Percentiles rank a stretch among this genome's conserved stretches.
Conservation (phyloP, 2,329 filamentous ascomycete species). For the Fusarium neocosmosporiellum region DNA sequence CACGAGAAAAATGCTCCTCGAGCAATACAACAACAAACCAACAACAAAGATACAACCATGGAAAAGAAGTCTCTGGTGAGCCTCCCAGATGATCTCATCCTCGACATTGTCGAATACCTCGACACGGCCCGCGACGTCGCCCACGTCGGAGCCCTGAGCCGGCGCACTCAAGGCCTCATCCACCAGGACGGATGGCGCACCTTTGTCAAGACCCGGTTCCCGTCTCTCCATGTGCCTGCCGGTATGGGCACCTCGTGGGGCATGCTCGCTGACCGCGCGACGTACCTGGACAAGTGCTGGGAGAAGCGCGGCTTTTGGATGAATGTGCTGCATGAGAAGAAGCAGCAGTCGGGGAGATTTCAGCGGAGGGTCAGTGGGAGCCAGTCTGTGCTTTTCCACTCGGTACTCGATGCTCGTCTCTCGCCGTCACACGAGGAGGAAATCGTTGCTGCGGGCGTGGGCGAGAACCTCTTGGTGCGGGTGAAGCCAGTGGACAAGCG, state of each 20-base stretch:
- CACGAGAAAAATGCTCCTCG: slow-evolving; percentile 20
- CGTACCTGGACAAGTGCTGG: slow-evolving; percentile 65
- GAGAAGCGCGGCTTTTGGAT: slow-evolving; percentile 59
- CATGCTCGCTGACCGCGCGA: slow-evolving; percentile 57
- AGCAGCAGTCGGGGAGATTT: slow-evolving; percentile 20
- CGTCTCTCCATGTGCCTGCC: slow-evolving; percentile 51
- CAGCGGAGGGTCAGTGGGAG: slow-evolving; percentile 31
- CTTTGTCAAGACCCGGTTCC: slow-evolving; percentile 60
- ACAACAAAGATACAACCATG: slow-evolving; percentile 34
- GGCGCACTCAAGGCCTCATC: slow-evolving; percentile 53
- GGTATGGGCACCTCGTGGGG: slow-evolving; percentile 47
- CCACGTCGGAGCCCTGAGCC: slow-evolving; percentile 54
- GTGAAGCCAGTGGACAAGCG: slow-evolving; percentile 46
- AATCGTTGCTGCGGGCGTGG: slow-evolving; percentile 62
- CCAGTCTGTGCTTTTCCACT: slow-evolving; percentile 56
- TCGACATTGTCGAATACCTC: slow-evolving; percentile 60
- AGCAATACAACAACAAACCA: slow-evolving; percentile 11
- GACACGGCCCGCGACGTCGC: slow-evolving; percentile 62
- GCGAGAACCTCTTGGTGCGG: slow-evolving; percentile 62
- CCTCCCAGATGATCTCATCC: slow-evolving; percentile 63
- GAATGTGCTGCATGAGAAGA: slow-evolving; percentile 39
- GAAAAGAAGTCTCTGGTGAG: slow-evolving; percentile 50
- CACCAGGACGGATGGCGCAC: slow-evolving; percentile 60
- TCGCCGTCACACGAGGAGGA: slow-evolving; percentile 54
- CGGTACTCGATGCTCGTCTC: slow-evolving; percentile 59